Percentiles rank a stretch among this genome's conserved stretches.
Conservation (phyloP, 2,329 filamentous ascomycete genomes). For the Proliferodiscus dingleyae region DNA sequence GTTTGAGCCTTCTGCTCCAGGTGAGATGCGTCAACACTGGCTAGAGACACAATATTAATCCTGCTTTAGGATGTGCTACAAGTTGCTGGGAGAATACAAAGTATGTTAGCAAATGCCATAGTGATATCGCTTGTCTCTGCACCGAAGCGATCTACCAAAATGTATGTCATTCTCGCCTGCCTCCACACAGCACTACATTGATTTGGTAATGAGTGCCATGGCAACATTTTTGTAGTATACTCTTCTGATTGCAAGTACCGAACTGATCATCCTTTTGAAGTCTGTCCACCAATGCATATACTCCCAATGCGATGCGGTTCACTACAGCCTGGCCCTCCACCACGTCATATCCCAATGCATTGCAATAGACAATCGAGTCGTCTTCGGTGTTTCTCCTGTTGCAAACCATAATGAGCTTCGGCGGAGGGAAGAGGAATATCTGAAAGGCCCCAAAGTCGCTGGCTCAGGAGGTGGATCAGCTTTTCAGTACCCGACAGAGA, state of each 20-base stretch:
- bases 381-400: slow-evolving; percentile 20
- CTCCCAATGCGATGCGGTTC: slow-evolving; percentile 33
- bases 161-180: slow-evolving; percentile 17
- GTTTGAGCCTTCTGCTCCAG: slow-evolving; percentile 13
- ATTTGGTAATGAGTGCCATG: no score
- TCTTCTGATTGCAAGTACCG: no score
- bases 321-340: slow-evolving; percentile 33
- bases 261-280: no score
- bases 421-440: slow-evolving; percentile 27
- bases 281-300: slow-evolving; percentile 34
- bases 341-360: slow-evolving; percentile 30
- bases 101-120: slow-evolving; percentile 30
- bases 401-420: slow-evolving; percentile 28
- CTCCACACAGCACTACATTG: not conserved
- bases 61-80: slow-evolving; percentile 26
- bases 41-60: not conserved
- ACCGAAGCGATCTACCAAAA: slow-evolving; percentile 30
- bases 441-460: slow-evolving; percentile 16
- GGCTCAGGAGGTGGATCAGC: slow-evolving; percentile 20
- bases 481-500: slow-evolving; percentile 17
- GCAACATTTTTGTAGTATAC: no score
- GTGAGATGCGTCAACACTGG: slow-evolving; percentile 5
- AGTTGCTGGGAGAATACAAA: slow-evolving; percentile 35
- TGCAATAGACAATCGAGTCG: slow-evolving; percentile 14
- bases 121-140: slow-evolving; percentile 30